phyloP scores from a whole-genome alignment of 164 flowering plant species.

The Kingdonia uniflora region DNA sequence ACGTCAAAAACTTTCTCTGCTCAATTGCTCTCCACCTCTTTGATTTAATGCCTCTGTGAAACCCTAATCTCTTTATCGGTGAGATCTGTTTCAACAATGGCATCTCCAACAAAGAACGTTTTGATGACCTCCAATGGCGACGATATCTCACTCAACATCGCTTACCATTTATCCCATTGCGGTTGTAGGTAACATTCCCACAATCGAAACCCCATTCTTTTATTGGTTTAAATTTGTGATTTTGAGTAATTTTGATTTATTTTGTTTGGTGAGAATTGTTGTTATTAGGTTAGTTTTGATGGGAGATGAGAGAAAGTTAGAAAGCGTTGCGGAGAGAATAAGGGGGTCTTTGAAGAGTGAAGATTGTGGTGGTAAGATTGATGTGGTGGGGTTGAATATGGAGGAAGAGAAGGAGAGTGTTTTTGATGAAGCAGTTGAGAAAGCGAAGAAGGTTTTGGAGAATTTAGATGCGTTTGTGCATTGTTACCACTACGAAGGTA shows the following conservation, averaged over 20 bases:
- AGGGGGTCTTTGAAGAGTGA: conserved; percentile 22
- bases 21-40: too few relatives aligned
- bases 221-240: background rate
- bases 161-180: conserved; percentile 45
- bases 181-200: conserved; percentile 61
- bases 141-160: conserved; percentile 53
- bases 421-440: conserved; percentile 58
- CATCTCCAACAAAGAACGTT: conserved; percentile 36
- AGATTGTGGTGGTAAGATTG: conserved; percentile 23
- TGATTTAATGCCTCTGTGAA: too few relatives aligned
- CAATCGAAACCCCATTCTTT: background rate
- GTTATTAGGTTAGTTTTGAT: conserved; percentile 61
- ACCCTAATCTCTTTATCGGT: too few relatives aligned
- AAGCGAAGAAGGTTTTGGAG: conserved; percentile 42
- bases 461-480: conserved; percentile 68
- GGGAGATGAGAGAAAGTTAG: conserved; percentile 52
- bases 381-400: conserved; percentile 67
- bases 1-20: too few relatives aligned
- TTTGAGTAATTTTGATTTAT: background rate
- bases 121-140: conserved; percentile 74
- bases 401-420: conserved; percentile 39
- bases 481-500: conserved; percentile 72
- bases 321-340: conserved; percentile 29
- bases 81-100: background rate
- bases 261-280: background rate